Conservation (phyloP, 2,329 filamentous ascomycete species). For the Pezizomycotina sp. region DNA sequence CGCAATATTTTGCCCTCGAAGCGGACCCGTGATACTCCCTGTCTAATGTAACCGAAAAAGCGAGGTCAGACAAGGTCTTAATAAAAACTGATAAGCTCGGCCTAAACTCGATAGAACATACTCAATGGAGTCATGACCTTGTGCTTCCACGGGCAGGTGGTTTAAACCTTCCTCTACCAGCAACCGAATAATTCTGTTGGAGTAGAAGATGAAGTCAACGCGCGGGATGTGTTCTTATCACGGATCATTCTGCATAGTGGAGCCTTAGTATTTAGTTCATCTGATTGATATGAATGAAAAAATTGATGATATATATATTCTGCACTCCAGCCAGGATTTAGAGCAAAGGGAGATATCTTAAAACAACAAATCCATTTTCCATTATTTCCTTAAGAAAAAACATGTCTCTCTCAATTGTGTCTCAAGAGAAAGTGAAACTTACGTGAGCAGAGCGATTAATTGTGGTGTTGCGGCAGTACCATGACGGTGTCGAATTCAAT, state of each 20-base stretch:
- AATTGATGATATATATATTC: slow-evolving; percentile 6
- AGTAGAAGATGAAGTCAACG: slow-evolving; percentile 98
- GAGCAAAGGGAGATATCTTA: not conserved
- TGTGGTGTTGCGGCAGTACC: slow-evolving; percentile 86
- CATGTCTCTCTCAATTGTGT: too few species aligned
- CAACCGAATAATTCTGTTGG: slow-evolving; percentile 90
- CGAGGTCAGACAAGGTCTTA: too few species aligned
- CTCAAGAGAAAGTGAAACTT: slow-evolving; percentile 39
- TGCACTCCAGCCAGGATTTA: not conserved
- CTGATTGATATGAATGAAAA: slow-evolving; percentile 7
- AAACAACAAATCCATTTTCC: too few species aligned
- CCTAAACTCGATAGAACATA: too few species aligned
- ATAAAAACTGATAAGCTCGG: too few species aligned
- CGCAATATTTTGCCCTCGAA: slow-evolving; percentile 98
- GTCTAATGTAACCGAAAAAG: slow-evolving; percentile 1
- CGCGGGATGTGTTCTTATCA: slow-evolving; percentile 73
- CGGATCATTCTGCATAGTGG: slow-evolving; percentile 65
- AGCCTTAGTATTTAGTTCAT: slow-evolving; percentile 7
- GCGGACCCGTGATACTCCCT: slow-evolving; percentile 63
- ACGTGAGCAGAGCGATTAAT: slow-evolving; percentile 94
- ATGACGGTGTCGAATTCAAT: slow-evolving; percentile 75
- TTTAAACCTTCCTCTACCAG: slow-evolving; percentile 95
- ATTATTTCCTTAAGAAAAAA: too few species aligned
- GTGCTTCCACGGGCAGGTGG: slow-evolving; percentile 76
- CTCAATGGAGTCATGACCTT: slow-evolving; percentile 83